Percentiles rank a stretch among this genome's conserved stretches.
phyloP scores from a whole-genome alignment of 2,329 filamentous ascomycete genomes.

The Aspergillus fumigatus region DNA sequence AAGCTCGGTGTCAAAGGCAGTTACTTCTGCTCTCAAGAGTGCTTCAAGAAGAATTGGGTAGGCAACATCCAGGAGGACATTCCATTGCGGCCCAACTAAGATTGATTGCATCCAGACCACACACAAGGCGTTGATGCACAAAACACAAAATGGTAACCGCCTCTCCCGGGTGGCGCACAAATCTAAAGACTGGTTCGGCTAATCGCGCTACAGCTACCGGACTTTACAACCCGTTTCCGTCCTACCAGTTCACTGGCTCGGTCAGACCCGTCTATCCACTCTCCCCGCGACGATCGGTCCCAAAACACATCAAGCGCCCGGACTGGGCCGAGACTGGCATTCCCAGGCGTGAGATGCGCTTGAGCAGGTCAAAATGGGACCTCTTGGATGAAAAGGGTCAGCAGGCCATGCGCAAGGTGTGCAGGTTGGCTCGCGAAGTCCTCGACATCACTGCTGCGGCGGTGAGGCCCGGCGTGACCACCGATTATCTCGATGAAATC shows the following conservation, averaged over 20 bases:
- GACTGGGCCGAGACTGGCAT: constrained; percentile 80
- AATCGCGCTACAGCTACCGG: constrained; percentile 71
- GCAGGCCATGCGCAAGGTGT: constrained; percentile 84
- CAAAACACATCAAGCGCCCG: constrained; percentile 70
- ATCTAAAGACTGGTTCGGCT: constrained; percentile 47
- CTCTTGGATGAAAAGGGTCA: constrained; percentile 70
- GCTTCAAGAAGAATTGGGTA: constrained; percentile 96
- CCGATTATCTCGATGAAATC: constrained; percentile 83
- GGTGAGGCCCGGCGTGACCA: constrained; percentile 77
- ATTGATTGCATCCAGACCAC: background rate
- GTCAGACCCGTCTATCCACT: constrained; percentile 80
- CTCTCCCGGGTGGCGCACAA: background rate
- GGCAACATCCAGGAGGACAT: constrained; percentile 20
- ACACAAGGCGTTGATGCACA: constrained; percentile 50
- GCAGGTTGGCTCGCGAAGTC: constrained; percentile 75
- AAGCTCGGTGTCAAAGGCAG: constrained; percentile 67
- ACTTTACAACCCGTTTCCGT: constrained; percentile 81
- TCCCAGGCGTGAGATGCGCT: constrained; percentile 52
- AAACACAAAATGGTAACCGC: constrained; percentile 67
- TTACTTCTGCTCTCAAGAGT: constrained; percentile 84
- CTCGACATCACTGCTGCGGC: constrained; percentile 80
- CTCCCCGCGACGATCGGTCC: constrained; percentile 63
- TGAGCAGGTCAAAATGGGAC: constrained; percentile 70
- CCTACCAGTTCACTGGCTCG: constrained; percentile 70
- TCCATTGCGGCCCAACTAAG: constrained; percentile 1